phyloP scores from a whole-genome alignment of 148 eudicot species.

The Vaccinium macrocarpon region DNA sequence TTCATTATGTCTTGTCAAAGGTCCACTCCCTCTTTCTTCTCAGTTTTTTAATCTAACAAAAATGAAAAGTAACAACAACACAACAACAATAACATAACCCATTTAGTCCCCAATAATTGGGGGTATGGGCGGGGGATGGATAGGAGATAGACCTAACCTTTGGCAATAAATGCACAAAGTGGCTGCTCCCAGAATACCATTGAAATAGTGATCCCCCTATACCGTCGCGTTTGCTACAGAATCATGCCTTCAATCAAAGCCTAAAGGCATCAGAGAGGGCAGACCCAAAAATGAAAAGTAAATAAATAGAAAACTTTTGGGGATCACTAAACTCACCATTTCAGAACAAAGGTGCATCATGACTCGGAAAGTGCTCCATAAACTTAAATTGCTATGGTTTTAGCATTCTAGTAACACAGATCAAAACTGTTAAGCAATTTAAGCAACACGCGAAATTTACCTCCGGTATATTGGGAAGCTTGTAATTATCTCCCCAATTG shows the following conservation, averaged over 20 bases:
- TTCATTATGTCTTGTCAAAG: background rate
- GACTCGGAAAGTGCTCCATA: background rate
- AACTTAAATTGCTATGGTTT: conserved; percentile 1
- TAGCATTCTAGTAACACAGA: background rate
- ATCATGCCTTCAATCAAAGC: too few species aligned
- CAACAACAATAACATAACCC: too few species aligned
- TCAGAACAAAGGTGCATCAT: background rate
- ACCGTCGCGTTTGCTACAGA: too few species aligned
- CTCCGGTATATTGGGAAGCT: conserved; percentile 81
- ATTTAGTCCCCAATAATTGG: too few species aligned
- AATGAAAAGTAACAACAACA: background rate
- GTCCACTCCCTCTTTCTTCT: background rate
- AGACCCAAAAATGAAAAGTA: background rate
- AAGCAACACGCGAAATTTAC: conserved; percentile 36
- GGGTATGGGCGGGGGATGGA: too few species aligned
- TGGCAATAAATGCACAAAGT: too few species aligned
- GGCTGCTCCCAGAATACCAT: too few species aligned
- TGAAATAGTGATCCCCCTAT: too few species aligned
- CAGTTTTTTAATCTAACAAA: background rate
- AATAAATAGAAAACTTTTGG: background rate
- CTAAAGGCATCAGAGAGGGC: too few species aligned
- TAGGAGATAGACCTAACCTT: too few species aligned
- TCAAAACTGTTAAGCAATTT: background rate
- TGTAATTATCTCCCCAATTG: conserved; percentile 82
- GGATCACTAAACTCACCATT: background rate